Conservation (phyloP, 129 eudicot species). For the Artemisia argyi region DNA sequence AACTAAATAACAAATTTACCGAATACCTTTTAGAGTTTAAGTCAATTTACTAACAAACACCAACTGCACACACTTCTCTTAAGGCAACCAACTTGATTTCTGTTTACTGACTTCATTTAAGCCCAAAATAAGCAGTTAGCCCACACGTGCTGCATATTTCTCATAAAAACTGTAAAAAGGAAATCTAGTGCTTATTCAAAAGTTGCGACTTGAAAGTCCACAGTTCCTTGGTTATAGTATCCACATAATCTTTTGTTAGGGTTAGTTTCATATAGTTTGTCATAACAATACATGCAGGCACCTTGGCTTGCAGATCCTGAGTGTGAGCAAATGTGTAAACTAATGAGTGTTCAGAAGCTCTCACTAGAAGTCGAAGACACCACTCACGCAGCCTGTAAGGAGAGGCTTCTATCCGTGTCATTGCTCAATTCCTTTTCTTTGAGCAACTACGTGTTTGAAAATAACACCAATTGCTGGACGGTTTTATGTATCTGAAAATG, state of each 20-base stretch:
- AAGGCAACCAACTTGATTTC: too few relatives aligned
- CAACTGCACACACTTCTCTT: too few relatives aligned
- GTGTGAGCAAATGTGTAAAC: constrained; percentile 65
- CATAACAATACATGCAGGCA: constrained; percentile 28
- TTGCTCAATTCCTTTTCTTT: constrained; percentile 69
- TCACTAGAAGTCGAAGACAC: constrained; percentile 69
- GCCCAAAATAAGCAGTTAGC: too few relatives aligned
- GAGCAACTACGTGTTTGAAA: constrained; percentile 67
- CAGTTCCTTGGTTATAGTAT: neutral
- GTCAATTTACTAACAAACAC: too few relatives aligned
- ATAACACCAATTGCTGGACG: constrained; percentile 69
- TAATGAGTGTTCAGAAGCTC: constrained; percentile 70
- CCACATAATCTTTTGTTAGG: neutral
- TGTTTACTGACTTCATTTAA: too few relatives aligned
- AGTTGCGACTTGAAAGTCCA: neutral
- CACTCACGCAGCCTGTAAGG: constrained; percentile 77
- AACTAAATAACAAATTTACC: too few relatives aligned
- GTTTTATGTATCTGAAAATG: constrained; percentile 66
- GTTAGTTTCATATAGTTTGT: neutral
- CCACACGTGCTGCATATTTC: too few relatives aligned
- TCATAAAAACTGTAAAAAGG: too few relatives aligned
- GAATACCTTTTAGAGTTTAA: too few relatives aligned
- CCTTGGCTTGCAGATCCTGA: constrained; percentile 66
- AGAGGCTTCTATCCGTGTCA: constrained; percentile 70
- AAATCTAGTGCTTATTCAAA: too few relatives aligned